Evolutionary conservation across 192 early-diverging fungal species (phyloP).

Genomic region (Gryganskiella cystojenkinii): DNA sequence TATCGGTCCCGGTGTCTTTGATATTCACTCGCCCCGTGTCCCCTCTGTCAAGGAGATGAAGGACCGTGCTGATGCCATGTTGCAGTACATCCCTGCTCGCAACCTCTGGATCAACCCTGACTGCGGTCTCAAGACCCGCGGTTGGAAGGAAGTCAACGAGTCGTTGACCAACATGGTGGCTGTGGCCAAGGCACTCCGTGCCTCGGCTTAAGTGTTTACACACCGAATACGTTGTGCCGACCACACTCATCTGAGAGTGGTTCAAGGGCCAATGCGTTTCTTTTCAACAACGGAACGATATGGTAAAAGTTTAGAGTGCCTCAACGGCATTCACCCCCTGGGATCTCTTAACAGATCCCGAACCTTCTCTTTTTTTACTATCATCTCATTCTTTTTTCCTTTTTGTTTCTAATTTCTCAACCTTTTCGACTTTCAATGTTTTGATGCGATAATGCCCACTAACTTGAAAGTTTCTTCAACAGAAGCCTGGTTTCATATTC

Average conservation of each 20-base stretch:
- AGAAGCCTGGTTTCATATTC: constrained; percentile 44
- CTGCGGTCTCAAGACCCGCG: constrained; percentile 97
- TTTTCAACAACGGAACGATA: constrained; percentile 58
- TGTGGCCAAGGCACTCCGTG: constrained; percentile 77
- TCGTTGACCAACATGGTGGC: constrained; percentile 88
- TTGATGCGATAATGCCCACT: constrained; percentile 22
- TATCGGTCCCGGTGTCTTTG: constrained; percentile 97
- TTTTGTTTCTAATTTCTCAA: constrained; percentile 18
- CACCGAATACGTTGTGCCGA: constrained; percentile 36
- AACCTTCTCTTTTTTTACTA: constrained; percentile 4
- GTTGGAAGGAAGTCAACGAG: constrained; percentile 94
- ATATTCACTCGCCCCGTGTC: constrained; percentile 99
- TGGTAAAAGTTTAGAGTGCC: constrained; percentile 57
- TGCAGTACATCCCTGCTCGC: constrained; percentile 79
- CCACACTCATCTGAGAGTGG: constrained; percentile 17
- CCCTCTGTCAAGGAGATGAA: constrained; percentile 91
- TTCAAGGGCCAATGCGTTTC: constrained; percentile 54
- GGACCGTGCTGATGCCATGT: constrained; percentile 82
- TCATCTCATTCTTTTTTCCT: constrained; percentile 1
- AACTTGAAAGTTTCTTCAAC: constrained; percentile 57
- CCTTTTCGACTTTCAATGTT: constrained; percentile 54
- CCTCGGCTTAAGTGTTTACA: constrained; percentile 33
- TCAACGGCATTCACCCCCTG: constrained; percentile 56
- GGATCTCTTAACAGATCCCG: constrained; percentile 55
- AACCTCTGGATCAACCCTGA: constrained; percentile 98